Base-by-base conservation (phyloP, 176 grass and related monocot genomes). In the Bothriochloa decipiens region DNA sequence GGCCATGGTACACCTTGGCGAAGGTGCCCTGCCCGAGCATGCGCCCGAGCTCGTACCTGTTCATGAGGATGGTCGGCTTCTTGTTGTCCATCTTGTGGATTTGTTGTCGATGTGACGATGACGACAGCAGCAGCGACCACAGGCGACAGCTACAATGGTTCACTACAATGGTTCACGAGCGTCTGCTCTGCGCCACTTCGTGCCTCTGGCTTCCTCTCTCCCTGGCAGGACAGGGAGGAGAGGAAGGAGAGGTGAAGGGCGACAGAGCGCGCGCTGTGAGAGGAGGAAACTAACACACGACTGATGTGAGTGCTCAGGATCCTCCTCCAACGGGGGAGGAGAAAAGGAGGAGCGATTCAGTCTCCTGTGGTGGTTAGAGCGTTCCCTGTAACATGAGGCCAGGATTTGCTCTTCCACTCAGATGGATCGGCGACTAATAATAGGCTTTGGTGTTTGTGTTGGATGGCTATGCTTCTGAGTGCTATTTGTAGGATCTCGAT, bases 11-110 rank as follows among this genome's bases (percentile, higher is more conserved):
- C 80, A 97, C 95, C 90, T 97, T 97, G 26, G 92, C 90, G 20
- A 97, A 97, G 66, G 90, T 94, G 86, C 95, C 95, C 65, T 94
- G 90, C 23, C 92, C 95, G 26, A 94, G 86, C 78, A 92, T 60
- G 42, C 89, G 91, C 23, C 95, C 92, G 8, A 97, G 66, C 87
- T 97, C 92, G 6, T 94, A 97, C 32, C 92, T 86, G 70, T 94
- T 92, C 88, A 97, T 94, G 42, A 97, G 88, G 77, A 97, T 89
- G 77, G 90, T 60, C 20, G 70, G 29, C 78, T 89, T 92, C 90
- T 87, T 97, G n/a, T 92, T 88, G 85, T 94, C 88, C 94, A 94
- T 81, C 77, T 67, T 64, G 41, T 33, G 3, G 10, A 45, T 87
- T 23, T 2, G 20, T 66, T 63, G 47, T 49, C 1, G 6, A 35